phyloP scores from a whole-genome alignment of 768 basidiomycete species.

The Hortiboletus campestris region DNA sequence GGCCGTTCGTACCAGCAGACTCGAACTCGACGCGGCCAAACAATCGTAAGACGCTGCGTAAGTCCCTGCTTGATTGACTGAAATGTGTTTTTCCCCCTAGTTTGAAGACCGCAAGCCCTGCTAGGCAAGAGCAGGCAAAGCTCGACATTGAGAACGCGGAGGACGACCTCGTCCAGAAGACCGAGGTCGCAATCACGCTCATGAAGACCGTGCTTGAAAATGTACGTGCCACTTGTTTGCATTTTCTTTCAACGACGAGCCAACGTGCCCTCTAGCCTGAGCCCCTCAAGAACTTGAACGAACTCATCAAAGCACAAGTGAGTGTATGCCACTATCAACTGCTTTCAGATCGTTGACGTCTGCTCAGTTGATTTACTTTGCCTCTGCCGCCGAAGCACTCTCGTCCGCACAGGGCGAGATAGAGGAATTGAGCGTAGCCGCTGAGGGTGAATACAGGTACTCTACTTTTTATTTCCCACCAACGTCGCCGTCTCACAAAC shows the following conservation, averaged over 20 bases:
- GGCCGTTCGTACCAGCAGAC: conserved; percentile 72
- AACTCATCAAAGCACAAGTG: conserved; percentile 87
- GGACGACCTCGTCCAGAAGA: conserved; percentile 96
- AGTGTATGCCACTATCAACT: conserved; percentile 6
- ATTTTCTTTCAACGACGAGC: neutral
- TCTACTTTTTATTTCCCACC: neutral
- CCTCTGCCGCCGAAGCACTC: conserved; percentile 75
- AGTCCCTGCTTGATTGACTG: neutral
- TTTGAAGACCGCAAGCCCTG: conserved; percentile 71
- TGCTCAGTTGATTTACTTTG: conserved; percentile 64
- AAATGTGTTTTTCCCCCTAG: conserved; percentile 39
- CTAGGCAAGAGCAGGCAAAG: conserved; percentile 87
- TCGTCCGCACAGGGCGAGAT: conserved; percentile 86
- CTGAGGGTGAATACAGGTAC: conserved; percentile 93
- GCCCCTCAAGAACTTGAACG: conserved; percentile 90
- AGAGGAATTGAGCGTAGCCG: conserved; percentile 88
- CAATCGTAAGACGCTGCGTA: conserved; percentile 56
- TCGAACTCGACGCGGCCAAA: conserved; percentile 91
- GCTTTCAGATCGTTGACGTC: conserved; percentile 3
- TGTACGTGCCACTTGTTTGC: conserved; percentile 46
- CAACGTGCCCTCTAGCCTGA: conserved; percentile 67
- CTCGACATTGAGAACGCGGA: conserved; percentile 92
- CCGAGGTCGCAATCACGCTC: conserved; percentile 92
- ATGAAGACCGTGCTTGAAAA: conserved; percentile 99
- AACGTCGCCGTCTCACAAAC: conserved; percentile 1